Base-by-base conservation (phyloP, 352 stramenopile genomes). In the Globisporangium rhizosaccharum region DNA sequence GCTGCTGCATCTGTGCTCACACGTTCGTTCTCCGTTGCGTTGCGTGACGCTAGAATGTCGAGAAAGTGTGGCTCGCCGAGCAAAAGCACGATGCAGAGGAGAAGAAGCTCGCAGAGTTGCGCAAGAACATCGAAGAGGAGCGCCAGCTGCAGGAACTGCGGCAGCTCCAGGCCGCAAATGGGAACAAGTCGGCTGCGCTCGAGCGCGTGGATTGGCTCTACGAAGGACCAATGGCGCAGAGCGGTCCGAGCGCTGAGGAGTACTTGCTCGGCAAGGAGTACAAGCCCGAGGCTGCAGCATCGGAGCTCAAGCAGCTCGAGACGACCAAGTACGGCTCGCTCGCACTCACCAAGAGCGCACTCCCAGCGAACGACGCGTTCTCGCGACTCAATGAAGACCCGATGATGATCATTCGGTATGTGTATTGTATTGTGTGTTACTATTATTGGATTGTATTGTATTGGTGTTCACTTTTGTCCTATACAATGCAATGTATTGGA, bases 61-160 rank as follows among this genome's bases (percentile, higher is more conserved):
- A 99, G 82, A 97, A 98, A 72, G 96, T 99, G 48, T 98, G 94
- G 96, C 84, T 98, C 50, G 94, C 92, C 11, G 96, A 99, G 82
- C 94, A 98, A 64, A 94, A 97, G 67, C 82, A 97, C 63, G 87
- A 82, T 42, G 85, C 84, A 2, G 96, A 99, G 72, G 86, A 96
- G 61, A 87, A 91, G 58, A 98, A 98, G 57, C 78, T 97, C 1
- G 82, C 80, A 17, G 95, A 99, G 85, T 72, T 98, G n/a, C 85
- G 88, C 57, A 96, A 96, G 67, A 97, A 98, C 70, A 96, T 98
- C 52, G 90, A 97, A 63, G 86, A 98, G 63, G 96, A 99, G 75
- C 85, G 93, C 2, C 94, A 98, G 73, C 65, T 97, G 59, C 94
- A 98, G 68, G 94, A 98, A 67, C 77, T 99, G 20, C 73, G 96